Evolutionary conservation across 2,329 filamentous ascomycete species (phyloP).

Genomic region (Ceratocystis destructans): DNA sequence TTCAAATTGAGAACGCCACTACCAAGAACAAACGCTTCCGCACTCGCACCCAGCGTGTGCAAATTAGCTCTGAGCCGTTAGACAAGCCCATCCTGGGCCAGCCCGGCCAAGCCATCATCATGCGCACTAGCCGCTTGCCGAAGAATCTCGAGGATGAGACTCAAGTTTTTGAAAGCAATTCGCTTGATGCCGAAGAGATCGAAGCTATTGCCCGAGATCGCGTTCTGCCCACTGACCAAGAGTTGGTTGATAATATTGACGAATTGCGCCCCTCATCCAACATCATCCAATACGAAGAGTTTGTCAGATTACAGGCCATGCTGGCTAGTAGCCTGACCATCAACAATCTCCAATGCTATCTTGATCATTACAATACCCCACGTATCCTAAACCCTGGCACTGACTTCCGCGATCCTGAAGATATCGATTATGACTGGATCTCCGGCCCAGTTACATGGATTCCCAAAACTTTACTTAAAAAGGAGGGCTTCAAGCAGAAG

Average conservation of each 20-base stretch:
- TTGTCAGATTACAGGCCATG: constrained; percentile 28
- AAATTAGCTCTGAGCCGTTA: constrained; percentile 20
- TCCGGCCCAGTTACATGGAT: constrained; percentile 31
- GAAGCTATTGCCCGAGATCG: constrained; percentile 25
- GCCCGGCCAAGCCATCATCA: constrained; percentile 34
- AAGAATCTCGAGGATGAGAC: constrained; percentile 7
- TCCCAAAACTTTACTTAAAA: constrained; percentile 23
- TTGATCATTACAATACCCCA: constrained; percentile 20
- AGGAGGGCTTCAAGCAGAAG: constrained; percentile 26
- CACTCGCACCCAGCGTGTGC: constrained; percentile 12
- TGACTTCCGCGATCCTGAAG: constrained; percentile 10
- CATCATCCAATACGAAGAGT: constrained; percentile 30
- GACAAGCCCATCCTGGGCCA: constrained; percentile 27
- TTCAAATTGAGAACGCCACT: constrained; percentile 5
- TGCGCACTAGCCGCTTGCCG: constrained; percentile 27
- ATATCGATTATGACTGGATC: constrained; percentile 31
- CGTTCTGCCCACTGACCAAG: constrained; percentile 24
- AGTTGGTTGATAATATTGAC: constrained; percentile 35
- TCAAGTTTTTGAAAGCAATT: constrained; percentile 17
- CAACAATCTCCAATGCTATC: constrained; percentile 34
- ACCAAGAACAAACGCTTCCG: background rate
- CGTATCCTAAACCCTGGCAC: constrained; percentile 10
- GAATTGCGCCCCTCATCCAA: constrained; percentile 33
- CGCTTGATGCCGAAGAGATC: constrained; percentile 24
- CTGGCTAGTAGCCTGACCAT: constrained; percentile 35